phyloP scores from a whole-genome alignment of 1,284 basidiomycete genomes.

The Fomitopsis betulina region DNA sequence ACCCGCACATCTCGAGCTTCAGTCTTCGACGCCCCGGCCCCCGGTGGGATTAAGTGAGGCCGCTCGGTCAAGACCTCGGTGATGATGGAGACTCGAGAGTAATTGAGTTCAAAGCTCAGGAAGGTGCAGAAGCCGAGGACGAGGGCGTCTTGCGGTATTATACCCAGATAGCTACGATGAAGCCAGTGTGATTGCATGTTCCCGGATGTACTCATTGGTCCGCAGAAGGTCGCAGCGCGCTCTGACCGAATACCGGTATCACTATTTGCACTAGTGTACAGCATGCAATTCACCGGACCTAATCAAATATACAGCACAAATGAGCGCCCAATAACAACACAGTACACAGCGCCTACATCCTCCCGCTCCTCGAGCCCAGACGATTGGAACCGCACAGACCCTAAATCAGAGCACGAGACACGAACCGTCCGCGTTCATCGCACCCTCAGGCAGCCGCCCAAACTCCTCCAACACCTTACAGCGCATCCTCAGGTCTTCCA shows the following conservation, averaged over 20 bases:
- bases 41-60: background rate
- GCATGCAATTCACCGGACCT: background rate
- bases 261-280: background rate
- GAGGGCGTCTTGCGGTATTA: background rate
- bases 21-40: too few species aligned
- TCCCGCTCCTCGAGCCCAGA: background rate
- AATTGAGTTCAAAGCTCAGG: background rate
- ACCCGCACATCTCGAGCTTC: too few species aligned
- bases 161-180: background rate
- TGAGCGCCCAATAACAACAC: background rate
- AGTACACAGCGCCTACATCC: background rate
- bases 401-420: slow-evolving; percentile 21
- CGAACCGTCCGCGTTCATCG: slow-evolving; percentile 5
- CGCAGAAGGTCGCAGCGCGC: background rate
- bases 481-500: slow-evolving; percentile 47
- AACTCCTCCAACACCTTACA: slow-evolving; percentile 41
- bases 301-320: background rate
- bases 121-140: background rate
- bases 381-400: background rate
- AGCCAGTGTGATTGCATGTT: too few species aligned
- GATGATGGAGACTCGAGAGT: background rate
- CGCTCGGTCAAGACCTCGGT: background rate
- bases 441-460: slow-evolving; percentile 13
- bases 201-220: too few species aligned
- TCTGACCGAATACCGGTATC: background rate